A percentile compares a stretch with the other conserved stretches of the same genome.
phyloP scores from a whole-genome alignment of 352 stramenopile species.

The Pythium oligandrum region DNA sequence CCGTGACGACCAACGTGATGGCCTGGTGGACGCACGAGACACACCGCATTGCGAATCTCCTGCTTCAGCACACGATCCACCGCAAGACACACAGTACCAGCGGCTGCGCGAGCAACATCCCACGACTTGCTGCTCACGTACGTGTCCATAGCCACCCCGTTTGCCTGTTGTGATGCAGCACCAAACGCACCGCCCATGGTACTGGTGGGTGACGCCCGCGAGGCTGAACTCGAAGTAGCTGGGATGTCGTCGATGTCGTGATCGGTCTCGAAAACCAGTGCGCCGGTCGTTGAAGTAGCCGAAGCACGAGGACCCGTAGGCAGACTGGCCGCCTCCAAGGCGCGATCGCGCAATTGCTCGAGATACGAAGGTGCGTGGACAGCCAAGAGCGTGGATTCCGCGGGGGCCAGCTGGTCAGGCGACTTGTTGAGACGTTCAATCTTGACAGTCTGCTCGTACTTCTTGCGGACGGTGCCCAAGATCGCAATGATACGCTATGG shows the following conservation, averaged over 20 bases:
- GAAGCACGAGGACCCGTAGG: conserved; percentile 15
- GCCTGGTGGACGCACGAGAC: conserved; percentile 87
- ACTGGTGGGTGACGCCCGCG: conserved; percentile 32
- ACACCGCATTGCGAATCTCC: conserved; percentile 79
- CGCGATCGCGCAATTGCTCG: conserved; percentile 60
- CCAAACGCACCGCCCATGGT: conserved; percentile 66
- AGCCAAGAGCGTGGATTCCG: conserved; percentile 70
- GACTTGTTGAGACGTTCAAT: conserved; percentile 62
- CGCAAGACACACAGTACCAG: conserved; percentile 72
- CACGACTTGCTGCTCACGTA: conserved; percentile 85
- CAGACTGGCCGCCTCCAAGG: conserved; percentile 37
- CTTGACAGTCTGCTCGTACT: conserved; percentile 58
- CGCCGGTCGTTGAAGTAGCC: conserved; percentile 23
- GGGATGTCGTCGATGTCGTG: conserved; percentile 48
- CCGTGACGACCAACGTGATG: conserved; percentile 89
- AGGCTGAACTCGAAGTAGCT: conserved; percentile 22
- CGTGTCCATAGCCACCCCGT: conserved; percentile 71
- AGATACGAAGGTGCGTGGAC: conserved; percentile 84
- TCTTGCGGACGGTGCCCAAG: conserved; percentile 53
- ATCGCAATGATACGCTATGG: conserved; percentile 67
- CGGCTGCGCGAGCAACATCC: conserved; percentile 75
- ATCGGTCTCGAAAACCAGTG: conserved; percentile 80
- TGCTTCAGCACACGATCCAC: conserved; percentile 78
- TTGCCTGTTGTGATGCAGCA: conserved; percentile 56
- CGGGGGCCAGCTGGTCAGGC: conserved; percentile 67